These are phyloP conservation scores for Phytophthora parvispora DNA, from an alignment of 352 stramenopile species.

Conservation along the genomic window DNA sequence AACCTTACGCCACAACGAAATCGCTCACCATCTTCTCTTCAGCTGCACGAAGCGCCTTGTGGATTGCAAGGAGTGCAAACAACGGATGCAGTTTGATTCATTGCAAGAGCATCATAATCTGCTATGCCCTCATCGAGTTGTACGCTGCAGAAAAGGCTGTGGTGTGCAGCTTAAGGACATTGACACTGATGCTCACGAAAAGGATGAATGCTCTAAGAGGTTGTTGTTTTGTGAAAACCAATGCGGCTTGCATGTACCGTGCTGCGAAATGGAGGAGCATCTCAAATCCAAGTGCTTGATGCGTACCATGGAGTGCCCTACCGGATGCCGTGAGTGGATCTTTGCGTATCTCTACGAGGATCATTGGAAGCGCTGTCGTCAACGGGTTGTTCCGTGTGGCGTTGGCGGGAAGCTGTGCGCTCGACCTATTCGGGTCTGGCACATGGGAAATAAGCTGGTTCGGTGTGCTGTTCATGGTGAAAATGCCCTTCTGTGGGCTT, in stretches of 20 bases:
- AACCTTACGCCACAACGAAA: constrained; percentile 57
- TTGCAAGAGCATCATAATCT: constrained; percentile 57
- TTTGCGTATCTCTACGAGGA: constrained; percentile 68
- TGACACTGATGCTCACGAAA: constrained; percentile 58
- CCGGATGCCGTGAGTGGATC: constrained; percentile 63
- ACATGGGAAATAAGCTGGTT: constrained; percentile 46
- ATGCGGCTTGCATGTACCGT: constrained; percentile 56
- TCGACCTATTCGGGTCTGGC: constrained; percentile 73
- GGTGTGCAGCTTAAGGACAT: constrained; percentile 48
- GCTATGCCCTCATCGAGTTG: constrained; percentile 55
- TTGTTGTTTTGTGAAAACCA: constrained; percentile 61
- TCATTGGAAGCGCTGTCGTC: constrained; percentile 71
- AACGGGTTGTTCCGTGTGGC: constrained; percentile 73
- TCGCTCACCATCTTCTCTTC: constrained; percentile 67
- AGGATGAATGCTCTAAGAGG: constrained; percentile 51
- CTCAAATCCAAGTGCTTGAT: constrained; percentile 57
- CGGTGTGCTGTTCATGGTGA: constrained; percentile 62
- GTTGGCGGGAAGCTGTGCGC: constrained; percentile 57
- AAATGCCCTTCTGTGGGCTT: constrained; percentile 64
- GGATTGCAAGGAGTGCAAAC: constrained; percentile 59
- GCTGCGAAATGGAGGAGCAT: constrained; percentile 49
- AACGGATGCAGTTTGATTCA: constrained; percentile 38
- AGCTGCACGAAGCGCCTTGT: constrained; percentile 60
- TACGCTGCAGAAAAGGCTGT: constrained; percentile 71
- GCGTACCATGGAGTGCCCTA: constrained; percentile 70